Base-by-base conservation (phyloP, 352 stramenopile genomes). In the Phytophthora palmivora region DNA sequence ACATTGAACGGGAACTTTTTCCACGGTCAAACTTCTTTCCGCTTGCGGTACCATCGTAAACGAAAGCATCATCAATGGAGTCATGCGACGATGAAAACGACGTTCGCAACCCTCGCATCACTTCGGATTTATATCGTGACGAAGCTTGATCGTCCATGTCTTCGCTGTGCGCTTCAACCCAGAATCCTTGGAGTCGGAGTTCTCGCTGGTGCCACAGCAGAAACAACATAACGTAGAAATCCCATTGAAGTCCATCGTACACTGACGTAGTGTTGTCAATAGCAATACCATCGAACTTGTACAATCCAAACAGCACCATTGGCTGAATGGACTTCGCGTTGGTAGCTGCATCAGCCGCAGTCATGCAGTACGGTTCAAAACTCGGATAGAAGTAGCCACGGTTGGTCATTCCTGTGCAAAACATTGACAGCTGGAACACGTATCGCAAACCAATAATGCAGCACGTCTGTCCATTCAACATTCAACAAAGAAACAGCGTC, bases 171-270 rank as follows among this genome's bases (percentile, higher is more conserved):
- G 56, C 55, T 53, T 89, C 82, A 0, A 79, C 61, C 86, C 84
- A 94, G 4, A 96, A 84, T 6, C 88, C 88, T 61, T 88, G 82
- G 18, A 87, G 66, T 16, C 87, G 87, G 22, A 95, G 82, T 47
- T 96, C 88, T 43, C 79, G 72, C 26, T 87, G 78, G 49, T 96
- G 86, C 83, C 84, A 96, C 47, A 95, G 56, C 6, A 96, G 66
- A 19, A 78, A 83, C 5, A 94, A 48, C 47, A 94, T 75, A 6
- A 95, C 75, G 55, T 92, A 91, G 37, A 96, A 94, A 48, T 94
- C 70, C 88, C 88, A 96, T 58, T 94, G 83, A 10, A 96, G 56
- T 11, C 88, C 88, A 22, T 71, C 62, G 21, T 89, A 89, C 16
- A 91, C 84, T 0, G 73, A 77, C 8, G 58, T 84, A 33, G 87